Conservation (phyloP, 208 protist genomes). For the Leishmania lainsoni region DNA sequence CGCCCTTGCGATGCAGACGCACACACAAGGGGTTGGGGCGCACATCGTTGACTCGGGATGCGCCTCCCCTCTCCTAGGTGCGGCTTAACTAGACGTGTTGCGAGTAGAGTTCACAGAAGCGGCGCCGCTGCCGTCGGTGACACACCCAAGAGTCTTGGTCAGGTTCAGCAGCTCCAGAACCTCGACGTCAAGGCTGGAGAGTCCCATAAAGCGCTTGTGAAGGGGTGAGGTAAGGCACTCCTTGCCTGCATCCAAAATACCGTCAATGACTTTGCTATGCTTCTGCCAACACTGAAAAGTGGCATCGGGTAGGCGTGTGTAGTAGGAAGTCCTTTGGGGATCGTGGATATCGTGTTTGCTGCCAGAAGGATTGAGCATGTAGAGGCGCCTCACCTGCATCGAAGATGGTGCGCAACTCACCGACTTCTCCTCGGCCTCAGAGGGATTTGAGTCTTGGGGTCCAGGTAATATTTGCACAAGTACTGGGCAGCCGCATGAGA, state of each 20-base stretch:
- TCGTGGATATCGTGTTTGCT: neutral
- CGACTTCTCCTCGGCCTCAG: neutral
- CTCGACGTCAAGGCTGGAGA: constrained; percentile 9
- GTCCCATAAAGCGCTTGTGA: neutral
- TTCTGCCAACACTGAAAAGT: constrained; percentile 17
- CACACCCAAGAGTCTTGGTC: constrained; percentile 1
- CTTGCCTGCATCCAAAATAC: neutral
- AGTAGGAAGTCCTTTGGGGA: neutral
- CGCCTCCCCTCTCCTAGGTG: neutral
- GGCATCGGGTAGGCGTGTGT: neutral
- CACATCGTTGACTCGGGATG: neutral
- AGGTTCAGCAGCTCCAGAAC: constrained; percentile 22
- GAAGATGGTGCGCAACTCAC: neutral
- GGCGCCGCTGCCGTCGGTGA: neutral
- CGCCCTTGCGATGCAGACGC: neutral
- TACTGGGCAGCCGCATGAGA: constrained; percentile 20
- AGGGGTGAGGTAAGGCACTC: neutral
- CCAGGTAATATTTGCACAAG: neutral
- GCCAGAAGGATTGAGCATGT: neutral
- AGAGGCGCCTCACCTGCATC: neutral
- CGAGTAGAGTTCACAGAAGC: neutral
- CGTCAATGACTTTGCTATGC: neutral
- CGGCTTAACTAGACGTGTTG: neutral
- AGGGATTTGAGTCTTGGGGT: neutral
- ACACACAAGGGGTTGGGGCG: neutral